Base-by-base conservation (phyloP, 352 stramenopile genomes). In the Phytophthora colocasiae region DNA sequence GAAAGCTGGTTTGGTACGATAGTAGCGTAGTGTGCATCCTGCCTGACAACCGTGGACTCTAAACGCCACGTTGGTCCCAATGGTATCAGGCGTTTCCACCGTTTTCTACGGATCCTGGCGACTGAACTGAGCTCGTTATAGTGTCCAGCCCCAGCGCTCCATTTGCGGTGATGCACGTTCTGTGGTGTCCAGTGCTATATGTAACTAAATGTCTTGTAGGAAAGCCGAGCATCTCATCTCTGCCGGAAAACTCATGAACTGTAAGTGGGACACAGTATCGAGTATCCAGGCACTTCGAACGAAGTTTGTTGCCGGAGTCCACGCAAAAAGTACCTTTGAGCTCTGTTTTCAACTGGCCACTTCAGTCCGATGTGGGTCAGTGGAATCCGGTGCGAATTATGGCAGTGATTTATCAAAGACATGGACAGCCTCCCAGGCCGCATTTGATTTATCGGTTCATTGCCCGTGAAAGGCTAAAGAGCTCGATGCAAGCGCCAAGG, bases 241-340 rank as follows among this genome's bases (percentile, higher is more conserved):
- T 54, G n/a, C 47, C 47, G 31, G 31, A 36, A 36, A 36, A 36
- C 31, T 36, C 31, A 4, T 22, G 14, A 27, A 7, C 9, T 4
- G n/a, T 15, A 12, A 54, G 47, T 54, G 47, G 47, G 47, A 54
- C 27, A 52, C 6, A 3, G 17, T 43, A 29, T 54, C 47, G 47
- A 54, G 43, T 54, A 39, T 54, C 47, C 29, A 54, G 47, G n/a
- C 32, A 9, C 26, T 58, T 58, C 39, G 51, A 47, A 34, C 17
- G 51, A 58, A 48, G 47, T 36, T 36, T 36, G 9, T 36, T 36
- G 31, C 15, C 40, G 29, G 40, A 46, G 40, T 8, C 17, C 15
- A 46, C 14, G 15, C 2, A 43, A 43, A 43, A 8, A 46, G 40
- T 46, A 46, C 40, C 40, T 12, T 26, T 27, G 19, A 19, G 19